These are phyloP conservation scores for Alternaria burnsii DNA, from an alignment of 2,329 filamentous ascomycete genomes.

Conservation along the genomic window DNA sequence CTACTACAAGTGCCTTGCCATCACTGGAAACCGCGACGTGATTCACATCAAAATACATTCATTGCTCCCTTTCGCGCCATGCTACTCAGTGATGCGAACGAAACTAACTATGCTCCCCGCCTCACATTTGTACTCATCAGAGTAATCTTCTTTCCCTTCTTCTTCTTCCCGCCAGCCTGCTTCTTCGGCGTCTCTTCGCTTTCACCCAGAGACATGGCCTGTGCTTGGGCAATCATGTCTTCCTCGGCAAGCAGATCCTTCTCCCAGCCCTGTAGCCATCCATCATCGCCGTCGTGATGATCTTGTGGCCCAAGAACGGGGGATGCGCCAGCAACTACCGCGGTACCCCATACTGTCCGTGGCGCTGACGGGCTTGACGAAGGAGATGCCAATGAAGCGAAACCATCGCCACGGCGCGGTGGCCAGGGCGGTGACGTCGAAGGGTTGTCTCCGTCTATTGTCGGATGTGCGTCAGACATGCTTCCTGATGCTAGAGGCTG, in stretches of 20 bases:
- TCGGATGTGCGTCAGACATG: slow-evolving; percentile 32
- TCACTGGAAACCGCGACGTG: background rate
- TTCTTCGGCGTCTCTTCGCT: slow-evolving; percentile 42
- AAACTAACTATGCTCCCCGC: slow-evolving; percentile 57
- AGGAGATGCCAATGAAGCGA: slow-evolving; percentile 75
- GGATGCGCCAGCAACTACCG: slow-evolving; percentile 66
- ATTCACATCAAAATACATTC: slow-evolving; percentile 9
- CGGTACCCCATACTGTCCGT: slow-evolving; percentile 93
- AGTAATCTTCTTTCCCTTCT: slow-evolving; percentile 74
- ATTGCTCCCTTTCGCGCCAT: slow-evolving; percentile 35
- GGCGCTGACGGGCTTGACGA: slow-evolving; percentile 80
- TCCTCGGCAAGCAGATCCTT: slow-evolving; percentile 73
- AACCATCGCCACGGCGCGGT: slow-evolving; percentile 64
- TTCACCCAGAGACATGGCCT: slow-evolving; percentile 49
- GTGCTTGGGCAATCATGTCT: slow-evolving; percentile 60
- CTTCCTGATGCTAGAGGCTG: slow-evolving; percentile 46
- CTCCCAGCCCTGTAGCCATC: slow-evolving; percentile 87
- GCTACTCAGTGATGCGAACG: slow-evolving; percentile 35
- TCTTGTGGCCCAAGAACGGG: slow-evolving; percentile 61
- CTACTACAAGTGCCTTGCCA: background rate
- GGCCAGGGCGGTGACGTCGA: slow-evolving; percentile 59
- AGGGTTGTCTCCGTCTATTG: slow-evolving; percentile 44
- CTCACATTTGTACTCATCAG: slow-evolving; percentile 72
- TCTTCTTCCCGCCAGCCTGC: slow-evolving; percentile 62
- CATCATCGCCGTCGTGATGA: slow-evolving; percentile 68